Conservation (phyloP, 2,329 filamentous ascomycete species). For the Trichoderma afroharzianum region DNA sequence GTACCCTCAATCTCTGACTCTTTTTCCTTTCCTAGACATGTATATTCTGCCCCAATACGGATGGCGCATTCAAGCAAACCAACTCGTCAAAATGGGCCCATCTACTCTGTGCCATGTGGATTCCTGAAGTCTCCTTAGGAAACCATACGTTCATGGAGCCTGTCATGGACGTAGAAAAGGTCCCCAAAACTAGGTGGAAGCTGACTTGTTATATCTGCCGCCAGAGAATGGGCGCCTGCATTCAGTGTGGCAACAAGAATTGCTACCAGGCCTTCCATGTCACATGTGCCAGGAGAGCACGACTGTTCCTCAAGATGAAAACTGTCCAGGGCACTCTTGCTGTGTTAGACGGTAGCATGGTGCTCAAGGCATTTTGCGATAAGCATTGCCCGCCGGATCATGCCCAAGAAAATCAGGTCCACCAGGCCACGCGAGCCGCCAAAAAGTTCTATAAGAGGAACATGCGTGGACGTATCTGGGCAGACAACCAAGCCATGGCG, state of each 20-base stretch:
- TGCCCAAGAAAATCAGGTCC: constrained; percentile 78
- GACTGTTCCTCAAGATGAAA: constrained; percentile 94
- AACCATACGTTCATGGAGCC: constrained; percentile 98
- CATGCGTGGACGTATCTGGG: constrained; percentile 89
- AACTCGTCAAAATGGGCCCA: constrained; percentile 96
- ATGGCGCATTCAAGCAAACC: constrained; percentile 97
- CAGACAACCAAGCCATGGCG: constrained; percentile 81
- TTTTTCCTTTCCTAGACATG: constrained; percentile 59
- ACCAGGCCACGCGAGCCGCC: constrained; percentile 74
- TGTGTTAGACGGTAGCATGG: constrained; percentile 72
- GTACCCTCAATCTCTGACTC: not conserved
- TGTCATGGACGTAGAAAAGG: constrained; percentile 96
- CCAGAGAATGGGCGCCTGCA: constrained; percentile 96
- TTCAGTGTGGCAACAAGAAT: constrained; percentile 95
- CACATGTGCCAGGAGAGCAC: constrained; percentile 85
- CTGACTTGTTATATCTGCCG: constrained; percentile 94
- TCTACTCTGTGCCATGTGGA: constrained; percentile 96
- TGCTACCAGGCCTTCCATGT: constrained; percentile 98
- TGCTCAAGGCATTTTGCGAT: constrained; percentile 93
- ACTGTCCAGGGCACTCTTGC: constrained; percentile 76
- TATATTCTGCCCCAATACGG: constrained; percentile 97
- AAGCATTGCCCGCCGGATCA: constrained; percentile 91
- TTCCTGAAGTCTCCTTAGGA: constrained; percentile 90
- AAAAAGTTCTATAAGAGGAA: constrained; percentile 85
- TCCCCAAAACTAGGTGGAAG: constrained; percentile 91